These are phyloP conservation scores for Colletotrichum viniferum DNA, from an alignment of 2,329 filamentous ascomycete species.

Conservation along the genomic window DNA sequence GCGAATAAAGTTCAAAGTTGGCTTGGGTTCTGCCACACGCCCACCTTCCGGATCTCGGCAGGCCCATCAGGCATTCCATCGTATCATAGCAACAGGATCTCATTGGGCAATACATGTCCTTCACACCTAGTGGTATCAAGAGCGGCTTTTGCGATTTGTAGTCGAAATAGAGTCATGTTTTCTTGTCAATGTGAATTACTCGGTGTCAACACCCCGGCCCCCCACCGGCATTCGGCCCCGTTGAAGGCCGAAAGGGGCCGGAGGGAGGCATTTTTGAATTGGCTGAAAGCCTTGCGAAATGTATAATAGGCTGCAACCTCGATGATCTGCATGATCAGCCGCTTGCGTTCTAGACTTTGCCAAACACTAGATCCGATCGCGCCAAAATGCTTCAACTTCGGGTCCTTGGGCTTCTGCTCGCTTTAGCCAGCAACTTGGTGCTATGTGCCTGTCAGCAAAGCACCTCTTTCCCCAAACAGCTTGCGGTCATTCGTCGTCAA, in stretches of 20 bases:
- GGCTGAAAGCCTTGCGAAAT: background rate
- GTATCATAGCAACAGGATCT: background rate
- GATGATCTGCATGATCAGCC: background rate
- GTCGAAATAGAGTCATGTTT: background rate
- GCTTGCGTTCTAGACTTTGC: background rate
- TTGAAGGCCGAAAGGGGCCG: background rate
- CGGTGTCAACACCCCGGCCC: background rate
- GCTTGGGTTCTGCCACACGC: background rate
- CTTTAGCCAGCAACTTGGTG: background rate
- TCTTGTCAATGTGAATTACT: background rate
- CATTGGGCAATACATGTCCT: background rate
- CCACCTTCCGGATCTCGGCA: background rate
- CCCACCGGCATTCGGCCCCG: background rate
- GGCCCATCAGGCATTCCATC: background rate
- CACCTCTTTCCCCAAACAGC: background rate
- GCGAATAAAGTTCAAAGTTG: background rate
- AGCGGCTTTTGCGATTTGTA: background rate
- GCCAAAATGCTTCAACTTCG: background rate
- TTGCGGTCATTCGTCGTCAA: background rate
- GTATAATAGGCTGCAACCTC: background rate
- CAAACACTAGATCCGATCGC: background rate
- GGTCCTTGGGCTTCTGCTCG: background rate
- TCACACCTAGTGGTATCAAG: background rate
- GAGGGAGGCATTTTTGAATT: background rate
- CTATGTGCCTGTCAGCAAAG: background rate